phyloP scores from a whole-genome alignment of 139 green algal species.

The Trebouxia sp. region DNA sequence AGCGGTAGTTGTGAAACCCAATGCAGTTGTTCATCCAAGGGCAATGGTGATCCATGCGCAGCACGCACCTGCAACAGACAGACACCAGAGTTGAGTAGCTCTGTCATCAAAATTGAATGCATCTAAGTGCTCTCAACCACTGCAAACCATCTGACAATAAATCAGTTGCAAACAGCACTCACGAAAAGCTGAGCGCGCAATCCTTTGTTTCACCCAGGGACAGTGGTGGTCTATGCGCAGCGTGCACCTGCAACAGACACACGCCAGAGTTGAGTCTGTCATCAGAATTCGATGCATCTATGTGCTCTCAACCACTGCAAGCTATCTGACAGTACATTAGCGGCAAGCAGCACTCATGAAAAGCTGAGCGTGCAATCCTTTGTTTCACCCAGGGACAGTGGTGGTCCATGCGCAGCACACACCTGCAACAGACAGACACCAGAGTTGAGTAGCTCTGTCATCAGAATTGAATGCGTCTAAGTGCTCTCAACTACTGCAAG shows the following conservation, averaged over 20 bases:
- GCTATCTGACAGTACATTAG: too few relatives aligned
- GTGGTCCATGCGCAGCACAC: conserved; percentile 51
- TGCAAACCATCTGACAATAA: too few relatives aligned
- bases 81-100: too few relatives aligned
- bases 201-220: not conserved
- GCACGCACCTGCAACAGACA: conserved; percentile 33
- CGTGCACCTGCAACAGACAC: conserved; percentile 32
- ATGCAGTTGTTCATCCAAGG: conserved; percentile 65
- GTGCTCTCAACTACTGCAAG: not conserved
- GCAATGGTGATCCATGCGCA: conserved; percentile 14
- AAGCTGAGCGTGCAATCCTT: not conserved
- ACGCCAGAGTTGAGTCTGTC: too few relatives aligned
- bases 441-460: too few relatives aligned
- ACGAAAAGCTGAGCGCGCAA: too few relatives aligned
- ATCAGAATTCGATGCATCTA: too few relatives aligned
- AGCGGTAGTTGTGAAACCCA: conserved; percentile 56
- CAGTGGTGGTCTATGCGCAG: conserved; percentile 51
- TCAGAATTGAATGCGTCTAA: too few relatives aligned
- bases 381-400: conserved; percentile 11
- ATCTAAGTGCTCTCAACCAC: not conserved
- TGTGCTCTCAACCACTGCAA: not conserved
- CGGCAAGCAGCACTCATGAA: too few relatives aligned
- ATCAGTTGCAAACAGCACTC: too few relatives aligned
- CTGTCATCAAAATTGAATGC: too few relatives aligned
- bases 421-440: too few relatives aligned